phyloP scores from a whole-genome alignment of 2,329 filamentous ascomycete species.

The Akanthomyces lecanii region DNA sequence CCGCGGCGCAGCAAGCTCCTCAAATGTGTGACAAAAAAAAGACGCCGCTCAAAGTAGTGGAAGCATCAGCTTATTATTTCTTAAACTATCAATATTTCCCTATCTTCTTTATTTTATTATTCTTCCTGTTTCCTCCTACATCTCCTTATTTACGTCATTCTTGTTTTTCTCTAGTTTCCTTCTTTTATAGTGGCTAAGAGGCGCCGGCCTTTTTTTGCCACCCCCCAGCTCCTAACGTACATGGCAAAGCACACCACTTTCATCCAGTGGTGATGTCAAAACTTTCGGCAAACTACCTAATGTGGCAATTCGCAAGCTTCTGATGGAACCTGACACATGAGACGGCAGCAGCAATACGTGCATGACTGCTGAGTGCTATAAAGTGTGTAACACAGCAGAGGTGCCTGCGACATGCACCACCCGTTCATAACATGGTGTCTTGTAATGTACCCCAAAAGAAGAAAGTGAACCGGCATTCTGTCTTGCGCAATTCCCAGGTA shows the following conservation, averaged over 20 bases:
- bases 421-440: background rate
- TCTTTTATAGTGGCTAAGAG: no score
- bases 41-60: no score
- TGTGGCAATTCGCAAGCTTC: background rate
- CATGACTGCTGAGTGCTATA: background rate
- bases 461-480: background rate
- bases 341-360: background rate
- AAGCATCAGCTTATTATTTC: no score
- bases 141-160: no score
- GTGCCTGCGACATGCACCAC: background rate
- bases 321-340: background rate
- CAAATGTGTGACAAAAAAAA: no score
- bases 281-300: background rate
- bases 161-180: no score
- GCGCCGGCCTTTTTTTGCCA: no score
- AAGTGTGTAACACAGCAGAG: background rate
- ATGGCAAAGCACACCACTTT: background rate
- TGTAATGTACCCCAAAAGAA: background rate
- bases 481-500: background rate
- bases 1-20: background rate
- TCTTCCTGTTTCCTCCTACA: no score
- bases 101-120: no score
- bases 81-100: no score
- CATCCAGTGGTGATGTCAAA: background rate
- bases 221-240: background rate